A percentile compares a stretch with the other conserved stretches of the same genome.
Evolutionary conservation across 257 asterid genomes (phyloP).

Genomic region (Solanum paucissectum): DNA sequence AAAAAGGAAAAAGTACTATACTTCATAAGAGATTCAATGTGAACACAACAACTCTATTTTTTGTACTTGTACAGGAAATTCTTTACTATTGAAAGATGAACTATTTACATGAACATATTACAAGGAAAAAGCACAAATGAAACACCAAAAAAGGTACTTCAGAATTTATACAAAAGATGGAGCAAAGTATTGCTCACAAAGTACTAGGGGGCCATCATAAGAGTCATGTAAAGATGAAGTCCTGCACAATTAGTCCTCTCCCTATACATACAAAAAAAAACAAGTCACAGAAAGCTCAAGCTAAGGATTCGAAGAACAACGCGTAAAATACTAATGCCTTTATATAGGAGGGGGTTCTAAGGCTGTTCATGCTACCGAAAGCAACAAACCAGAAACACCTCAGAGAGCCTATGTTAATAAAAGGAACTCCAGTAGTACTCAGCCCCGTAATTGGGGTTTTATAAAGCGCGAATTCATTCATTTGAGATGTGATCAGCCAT

Average conservation of each 20-base stretch:
- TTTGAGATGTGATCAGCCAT: slow-evolving; percentile 14
- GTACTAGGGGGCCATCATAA: not conserved
- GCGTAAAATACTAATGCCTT: not conserved
- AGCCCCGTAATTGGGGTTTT: slow-evolving; percentile 10
- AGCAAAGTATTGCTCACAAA: not conserved
- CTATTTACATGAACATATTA: not conserved
- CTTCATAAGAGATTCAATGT: not conserved
- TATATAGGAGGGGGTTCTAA: not conserved
- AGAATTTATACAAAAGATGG: not conserved
- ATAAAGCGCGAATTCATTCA: not conserved
- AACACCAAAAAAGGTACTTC: not conserved
- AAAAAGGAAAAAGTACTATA: not conserved
- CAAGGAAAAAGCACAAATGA: not conserved
- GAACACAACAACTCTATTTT: not conserved
- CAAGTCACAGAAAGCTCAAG: not conserved
- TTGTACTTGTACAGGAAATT: not conserved
- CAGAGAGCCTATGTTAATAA: not conserved
- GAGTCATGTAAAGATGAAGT: not conserved
- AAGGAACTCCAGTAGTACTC: slow-evolving; percentile 5
- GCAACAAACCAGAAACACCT: not conserved
- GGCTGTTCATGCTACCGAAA: not conserved
- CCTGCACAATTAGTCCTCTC: not conserved
- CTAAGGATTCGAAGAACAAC: not conserved
- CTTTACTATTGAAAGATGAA: not conserved
- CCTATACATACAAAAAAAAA: not conserved